Conservation (phyloP, 2,329 filamentous ascomycete genomes). For the Saccharata proteae region DNA sequence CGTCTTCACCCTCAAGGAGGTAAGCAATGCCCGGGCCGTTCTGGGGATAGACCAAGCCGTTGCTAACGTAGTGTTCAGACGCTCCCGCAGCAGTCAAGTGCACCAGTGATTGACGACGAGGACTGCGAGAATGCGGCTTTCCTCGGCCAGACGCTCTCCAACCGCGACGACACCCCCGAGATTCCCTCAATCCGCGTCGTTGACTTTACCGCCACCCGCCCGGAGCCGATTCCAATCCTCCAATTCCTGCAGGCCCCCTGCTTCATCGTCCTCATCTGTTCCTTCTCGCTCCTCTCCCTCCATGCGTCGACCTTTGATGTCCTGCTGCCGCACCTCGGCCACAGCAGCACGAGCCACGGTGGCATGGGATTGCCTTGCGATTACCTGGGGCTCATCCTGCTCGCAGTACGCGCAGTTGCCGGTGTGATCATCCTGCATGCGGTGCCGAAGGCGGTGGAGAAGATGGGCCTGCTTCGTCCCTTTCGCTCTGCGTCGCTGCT, state of each 20-base stretch:
- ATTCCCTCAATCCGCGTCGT: slow-evolving; percentile 23
- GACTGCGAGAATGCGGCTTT: slow-evolving; percentile 37
- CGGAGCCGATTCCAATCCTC: slow-evolving; percentile 30
- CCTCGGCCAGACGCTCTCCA: slow-evolving; percentile 24
- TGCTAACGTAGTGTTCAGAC: slow-evolving; percentile 14
- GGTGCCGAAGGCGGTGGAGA: slow-evolving; percentile 25
- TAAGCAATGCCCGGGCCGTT: slow-evolving; percentile 10
- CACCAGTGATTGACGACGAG: slow-evolving; percentile 14
- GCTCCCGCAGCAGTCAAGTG: slow-evolving; percentile 17
- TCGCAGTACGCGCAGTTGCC: slow-evolving; percentile 30
- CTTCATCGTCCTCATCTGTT: slow-evolving; percentile 33
- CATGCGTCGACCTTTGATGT: slow-evolving; percentile 42
- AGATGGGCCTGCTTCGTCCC: slow-evolving; percentile 29
- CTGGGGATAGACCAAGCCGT: neutral
- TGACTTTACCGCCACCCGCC: slow-evolving; percentile 20
- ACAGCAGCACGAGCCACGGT: slow-evolving; percentile 31
- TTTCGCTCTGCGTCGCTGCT: slow-evolving; percentile 29
- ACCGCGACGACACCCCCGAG: slow-evolving; percentile 24
- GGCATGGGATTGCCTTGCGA: slow-evolving; percentile 36
- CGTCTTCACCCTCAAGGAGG: slow-evolving; percentile 29
- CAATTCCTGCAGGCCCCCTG: slow-evolving; percentile 36
- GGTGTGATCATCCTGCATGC: slow-evolving; percentile 26
- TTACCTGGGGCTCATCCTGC: slow-evolving; percentile 30
- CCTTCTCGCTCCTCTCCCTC: slow-evolving; percentile 43
- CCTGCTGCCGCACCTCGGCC: slow-evolving; percentile 35